These are phyloP conservation scores for Dioszegia aurantiaca DNA, from an alignment of 768 basidiomycete genomes.

Conservation along the genomic window DNA sequence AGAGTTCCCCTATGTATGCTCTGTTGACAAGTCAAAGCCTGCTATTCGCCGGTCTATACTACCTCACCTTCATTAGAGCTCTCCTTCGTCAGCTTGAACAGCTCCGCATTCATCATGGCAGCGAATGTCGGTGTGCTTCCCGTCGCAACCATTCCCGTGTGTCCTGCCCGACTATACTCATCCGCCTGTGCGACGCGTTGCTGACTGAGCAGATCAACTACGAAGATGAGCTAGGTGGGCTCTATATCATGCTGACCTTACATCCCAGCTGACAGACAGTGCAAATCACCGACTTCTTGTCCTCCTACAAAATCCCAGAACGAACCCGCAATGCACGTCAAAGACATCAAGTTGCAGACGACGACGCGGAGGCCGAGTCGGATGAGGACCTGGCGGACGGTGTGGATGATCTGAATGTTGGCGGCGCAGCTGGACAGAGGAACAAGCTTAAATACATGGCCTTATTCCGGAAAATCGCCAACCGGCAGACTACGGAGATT, in stretches of 20 bases:
- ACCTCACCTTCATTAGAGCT: too few relatives aligned
- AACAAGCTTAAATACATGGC: slow-evolving; percentile 51
- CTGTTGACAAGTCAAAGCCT: too few relatives aligned
- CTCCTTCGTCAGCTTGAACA: too few relatives aligned
- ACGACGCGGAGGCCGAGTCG: slow-evolving; percentile 39
- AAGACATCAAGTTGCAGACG: slow-evolving; percentile 31
- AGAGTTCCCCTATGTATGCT: too few relatives aligned
- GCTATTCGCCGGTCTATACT: too few relatives aligned
- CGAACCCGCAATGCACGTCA: slow-evolving; percentile 14
- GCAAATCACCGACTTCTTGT: slow-evolving; percentile 45
- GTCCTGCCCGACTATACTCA: background rate
- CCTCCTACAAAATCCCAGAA: slow-evolving; percentile 34
- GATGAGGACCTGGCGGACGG: slow-evolving; percentile 61
- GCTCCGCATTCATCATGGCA: background rate
- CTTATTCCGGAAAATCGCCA: slow-evolving; percentile 61
- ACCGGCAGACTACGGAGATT: slow-evolving; percentile 86
- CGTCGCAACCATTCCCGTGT: slow-evolving; percentile 38
- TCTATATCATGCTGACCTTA: background rate
- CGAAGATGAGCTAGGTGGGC: slow-evolving; percentile 34
- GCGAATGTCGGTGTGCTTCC: slow-evolving; percentile 36
- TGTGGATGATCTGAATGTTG: slow-evolving; percentile 58
- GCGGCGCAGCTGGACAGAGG: slow-evolving; percentile 49
- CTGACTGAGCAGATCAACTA: slow-evolving; percentile 34
- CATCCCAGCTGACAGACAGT: slow-evolving; percentile 14
- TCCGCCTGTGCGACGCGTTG: too few relatives aligned